Evolutionary conservation across 2,329 filamentous ascomycete species (phyloP).

Genomic region (Teratosphaeria zuluensis): DNA sequence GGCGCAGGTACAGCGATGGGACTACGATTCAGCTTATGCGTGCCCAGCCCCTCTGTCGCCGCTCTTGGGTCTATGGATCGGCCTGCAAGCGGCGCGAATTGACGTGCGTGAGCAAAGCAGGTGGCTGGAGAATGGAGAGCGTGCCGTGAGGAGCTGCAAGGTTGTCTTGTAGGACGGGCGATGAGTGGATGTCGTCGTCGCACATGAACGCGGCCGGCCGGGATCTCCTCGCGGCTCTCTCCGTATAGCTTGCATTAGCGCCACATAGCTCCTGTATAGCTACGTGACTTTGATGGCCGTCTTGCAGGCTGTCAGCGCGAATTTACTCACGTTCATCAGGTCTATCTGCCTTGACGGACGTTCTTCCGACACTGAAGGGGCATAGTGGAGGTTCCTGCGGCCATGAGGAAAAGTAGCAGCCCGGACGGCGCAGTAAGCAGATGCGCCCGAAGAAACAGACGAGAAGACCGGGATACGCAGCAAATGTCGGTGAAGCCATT

Average conservation of each 20-base stretch:
- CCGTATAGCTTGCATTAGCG: background rate
- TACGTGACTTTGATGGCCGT: background rate
- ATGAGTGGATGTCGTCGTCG: background rate
- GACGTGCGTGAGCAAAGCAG: background rate
- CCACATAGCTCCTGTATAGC: background rate
- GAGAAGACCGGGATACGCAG: too few relatives aligned
- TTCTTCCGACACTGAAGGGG: too few relatives aligned
- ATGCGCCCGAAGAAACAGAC: too few relatives aligned
- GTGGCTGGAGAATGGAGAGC: background rate
- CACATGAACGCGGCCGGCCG: background rate
- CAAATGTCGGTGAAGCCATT: too few relatives aligned
- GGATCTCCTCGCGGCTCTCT: background rate
- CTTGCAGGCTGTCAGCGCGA: too few relatives aligned
- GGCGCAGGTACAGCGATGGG: conserved; percentile 2
- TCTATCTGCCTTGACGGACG: too few relatives aligned
- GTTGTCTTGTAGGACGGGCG: background rate
- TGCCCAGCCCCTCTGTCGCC: conserved; percentile 1
- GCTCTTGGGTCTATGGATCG: background rate
- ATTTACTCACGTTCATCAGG: too few relatives aligned
- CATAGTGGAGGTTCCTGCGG: too few relatives aligned
- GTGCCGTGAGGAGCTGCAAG: background rate
- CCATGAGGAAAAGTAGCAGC: too few relatives aligned
- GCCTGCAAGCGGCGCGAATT: background rate
- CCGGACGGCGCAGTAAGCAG: too few relatives aligned
- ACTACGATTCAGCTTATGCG: background rate